These are phyloP conservation scores for Francoa sonchifolia DNA, from an alignment of 441 rosid species.

Conservation along the genomic window DNA sequence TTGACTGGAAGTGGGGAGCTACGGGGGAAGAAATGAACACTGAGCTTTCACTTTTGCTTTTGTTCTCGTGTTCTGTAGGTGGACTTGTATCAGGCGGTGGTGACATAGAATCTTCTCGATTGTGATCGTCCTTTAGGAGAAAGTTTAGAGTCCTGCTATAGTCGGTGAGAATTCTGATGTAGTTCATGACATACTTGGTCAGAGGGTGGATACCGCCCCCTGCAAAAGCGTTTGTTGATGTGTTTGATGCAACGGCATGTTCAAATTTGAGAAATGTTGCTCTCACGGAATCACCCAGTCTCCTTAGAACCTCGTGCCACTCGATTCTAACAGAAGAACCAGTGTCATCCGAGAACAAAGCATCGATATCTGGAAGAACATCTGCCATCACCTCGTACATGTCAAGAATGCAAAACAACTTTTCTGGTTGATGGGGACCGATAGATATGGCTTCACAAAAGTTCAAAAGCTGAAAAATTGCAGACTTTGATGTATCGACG, in stretches of 20 bases:
- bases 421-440: slow-evolving; percentile 67
- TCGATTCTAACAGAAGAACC: slow-evolving; percentile 45
- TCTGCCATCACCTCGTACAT: slow-evolving; percentile 71
- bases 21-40: slow-evolving; percentile 20
- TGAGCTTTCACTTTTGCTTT: slow-evolving; percentile 22
- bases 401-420: slow-evolving; percentile 56
- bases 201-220: slow-evolving; percentile 73
- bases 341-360: slow-evolving; percentile 31
- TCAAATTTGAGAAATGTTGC: slow-evolving; percentile 60
- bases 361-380: slow-evolving; percentile 53
- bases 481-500: slow-evolving; percentile 54
- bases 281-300: slow-evolving; percentile 53
- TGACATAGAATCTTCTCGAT: slow-evolving; percentile 18
- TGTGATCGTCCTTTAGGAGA: slow-evolving; percentile 42
- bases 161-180: slow-evolving; percentile 49
- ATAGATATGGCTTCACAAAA: slow-evolving; percentile 79
- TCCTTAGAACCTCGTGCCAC: slow-evolving; percentile 44
- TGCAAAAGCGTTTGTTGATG: slow-evolving; percentile 41
- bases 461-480: slow-evolving; percentile 64
- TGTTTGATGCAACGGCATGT: slow-evolving; percentile 48
- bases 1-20: slow-evolving; percentile 38
- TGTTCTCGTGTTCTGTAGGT: slow-evolving; percentile 26
- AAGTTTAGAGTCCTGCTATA: slow-evolving; percentile 43
- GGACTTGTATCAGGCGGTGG: slow-evolving; percentile 27
- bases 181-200: slow-evolving; percentile 77